Evolutionary conservation across 495 filamentous ascomycete species (phyloP), one percentile per base, ranked within the genome.

Genomic region (Tirmania nivea): DNA sequence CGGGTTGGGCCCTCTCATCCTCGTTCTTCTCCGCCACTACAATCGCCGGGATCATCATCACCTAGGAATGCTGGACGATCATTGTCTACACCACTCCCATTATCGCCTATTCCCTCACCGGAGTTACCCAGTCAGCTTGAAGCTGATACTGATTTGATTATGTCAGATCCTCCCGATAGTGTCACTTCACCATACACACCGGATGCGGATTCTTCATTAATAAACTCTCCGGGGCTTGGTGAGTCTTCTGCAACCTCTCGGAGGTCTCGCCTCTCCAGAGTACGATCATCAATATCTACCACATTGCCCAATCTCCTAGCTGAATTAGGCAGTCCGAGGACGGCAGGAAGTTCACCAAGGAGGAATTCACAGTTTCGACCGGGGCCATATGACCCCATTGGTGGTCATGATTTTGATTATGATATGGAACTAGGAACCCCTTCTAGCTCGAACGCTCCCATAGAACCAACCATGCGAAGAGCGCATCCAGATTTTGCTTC

Each of bases 111-210:
- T 3, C 25, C 7, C 25, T 31, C 25, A 31, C 25, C 25, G 25
- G 25, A 31, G 25, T 31, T 31, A 31, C 25, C 25, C 25, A 31
- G 25, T 31, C 25, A 31, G 7, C 25, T 31, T 7, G 25, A 54
- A 6, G 34, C 57, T n/a, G 55, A 54, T 47, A 36, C 59, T 49
- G 47, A 54, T 34, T 51, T 61, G 25, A 52, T 61, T 16, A 50
- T 50, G 19, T 36, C 53, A 31, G 37, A 51, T 8, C 8, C 48
- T 35, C 16, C 19, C 8, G 20, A 20, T 12, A 10, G 69, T 72
- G 58, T 69, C 76, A 56, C 69, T 70, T 36, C 65, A 69, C 25
- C 71, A 69, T 48, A 69, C 74, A 56, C 71, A 69, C 57, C 69
- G 70, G 52, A 67, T 76, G 63, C 68, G 74, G 51, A 68, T n/a